phyloP scores from a whole-genome alignment of 2,329 filamentous ascomycete species.

The Xylariaceae sp. region DNA sequence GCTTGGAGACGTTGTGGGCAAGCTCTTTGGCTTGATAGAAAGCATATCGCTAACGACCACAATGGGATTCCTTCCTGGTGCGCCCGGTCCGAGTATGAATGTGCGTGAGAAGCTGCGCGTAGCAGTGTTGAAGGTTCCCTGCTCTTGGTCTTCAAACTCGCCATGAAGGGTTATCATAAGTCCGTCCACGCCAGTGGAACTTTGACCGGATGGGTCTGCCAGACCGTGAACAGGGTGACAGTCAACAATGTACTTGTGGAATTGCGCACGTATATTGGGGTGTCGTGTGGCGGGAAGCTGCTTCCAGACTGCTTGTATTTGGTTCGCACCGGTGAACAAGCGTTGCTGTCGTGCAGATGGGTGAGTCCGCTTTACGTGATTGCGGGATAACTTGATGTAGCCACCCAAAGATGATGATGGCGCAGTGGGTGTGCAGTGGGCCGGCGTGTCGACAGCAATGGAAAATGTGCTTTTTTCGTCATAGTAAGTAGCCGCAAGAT shows the following conservation, averaged over 20 bases:
- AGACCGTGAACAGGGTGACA: slow-evolving; percentile 69
- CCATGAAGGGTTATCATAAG: slow-evolving; percentile 75
- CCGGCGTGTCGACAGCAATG: slow-evolving; percentile 60
- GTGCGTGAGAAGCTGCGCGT: slow-evolving; percentile 77
- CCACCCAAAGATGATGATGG: slow-evolving; percentile 56
- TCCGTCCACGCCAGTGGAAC: slow-evolving; percentile 63
- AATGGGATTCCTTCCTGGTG: slow-evolving; percentile 56
- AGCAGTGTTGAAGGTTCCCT: slow-evolving; percentile 48
- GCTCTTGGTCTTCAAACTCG: slow-evolving; percentile 71
- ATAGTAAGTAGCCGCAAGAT: slow-evolving; percentile 63
- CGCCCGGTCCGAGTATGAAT: slow-evolving; percentile 72
- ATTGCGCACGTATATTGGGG: slow-evolving; percentile 60
- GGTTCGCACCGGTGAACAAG: slow-evolving; percentile 56
- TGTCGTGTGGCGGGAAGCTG: slow-evolving; percentile 68
- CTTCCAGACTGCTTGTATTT: slow-evolving; percentile 64
- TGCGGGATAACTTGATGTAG: slow-evolving; percentile 74
- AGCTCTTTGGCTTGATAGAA: slow-evolving; percentile 55
- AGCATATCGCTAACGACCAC: slow-evolving; percentile 77
- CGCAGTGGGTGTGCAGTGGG: slow-evolving; percentile 43
- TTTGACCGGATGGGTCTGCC: slow-evolving; percentile 61
- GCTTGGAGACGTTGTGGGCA: slow-evolving; percentile 35
- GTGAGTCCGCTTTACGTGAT: slow-evolving; percentile 64
- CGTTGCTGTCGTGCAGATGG: slow-evolving; percentile 57
- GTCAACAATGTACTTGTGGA: slow-evolving; percentile 75
- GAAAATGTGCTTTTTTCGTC: slow-evolving; percentile 72